Base-by-base conservation (phyloP, 331 rosid species). In the Erythrophleum ivorense region DNA sequence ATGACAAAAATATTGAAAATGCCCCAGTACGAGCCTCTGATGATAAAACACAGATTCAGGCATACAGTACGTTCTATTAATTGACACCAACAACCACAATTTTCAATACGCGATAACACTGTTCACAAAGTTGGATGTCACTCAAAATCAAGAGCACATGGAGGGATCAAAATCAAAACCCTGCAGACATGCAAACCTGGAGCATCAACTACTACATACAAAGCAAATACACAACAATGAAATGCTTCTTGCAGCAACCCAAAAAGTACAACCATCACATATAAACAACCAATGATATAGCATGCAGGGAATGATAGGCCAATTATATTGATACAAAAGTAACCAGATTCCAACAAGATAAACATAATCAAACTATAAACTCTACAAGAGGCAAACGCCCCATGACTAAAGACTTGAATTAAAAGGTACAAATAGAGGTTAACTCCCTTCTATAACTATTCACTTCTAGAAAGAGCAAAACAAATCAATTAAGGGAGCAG, bases 401-500 rank as follows among this genome's bases (percentile, higher is more conserved):
- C 77, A 78, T 84, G 59, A 72, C 91, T 84, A 86, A 81, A 67
- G 83, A 81, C 77, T 82, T 70, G 78, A 15, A 70, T 83, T 81
- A 70, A 69, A 62, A 86, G 43, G 75, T 84, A 86, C 86, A 79
- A 78, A 65, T 75, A 81, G 82, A 80, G 33, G 78, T 62, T 19
- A 81, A 57, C 83, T 78, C 92, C 85, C 82, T 76, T 85, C 81
- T 81, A 77, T 63, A 58, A 77, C 80, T 80, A 81, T 84, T 71
- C 68, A 84, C 67, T 67, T 85, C 57, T 72, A 33, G 83, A 36
- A 59, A 64, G 68, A 72, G 77, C 69, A 86, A 78, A 85, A 85
- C 73, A 81, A 78, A 82, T 76, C 77, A 83, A 80, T 87, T 73
- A 64, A 81, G 81, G 80, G 82, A 79, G 80, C 71, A 68, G 62